Percentiles rank a stretch among this genome's conserved stretches.
Conservation (phyloP, 129 eudicot species). For the Centella asiatica region DNA sequence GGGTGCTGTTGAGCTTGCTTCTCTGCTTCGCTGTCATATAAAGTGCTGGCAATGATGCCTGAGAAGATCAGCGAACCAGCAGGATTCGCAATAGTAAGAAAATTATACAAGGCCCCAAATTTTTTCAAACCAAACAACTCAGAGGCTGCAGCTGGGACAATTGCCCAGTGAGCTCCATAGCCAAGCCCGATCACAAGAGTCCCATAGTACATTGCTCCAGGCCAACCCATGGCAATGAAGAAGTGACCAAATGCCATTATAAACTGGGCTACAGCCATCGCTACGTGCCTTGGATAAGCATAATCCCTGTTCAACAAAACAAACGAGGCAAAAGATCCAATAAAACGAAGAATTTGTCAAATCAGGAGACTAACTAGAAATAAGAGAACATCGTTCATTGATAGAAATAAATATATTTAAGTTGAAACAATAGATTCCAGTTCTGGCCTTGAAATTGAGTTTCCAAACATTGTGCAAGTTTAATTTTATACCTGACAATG, state of each 20-base stretch:
- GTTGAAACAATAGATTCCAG: background rate
- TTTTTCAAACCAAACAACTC: constrained; percentile 89
- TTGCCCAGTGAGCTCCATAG: constrained; percentile 97
- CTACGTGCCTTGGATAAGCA: constrained; percentile 80
- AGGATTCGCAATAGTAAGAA: constrained; percentile 89
- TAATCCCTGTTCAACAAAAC: constrained; percentile 45
- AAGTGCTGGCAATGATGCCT: constrained; percentile 74
- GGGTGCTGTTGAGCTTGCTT: constrained; percentile 57
- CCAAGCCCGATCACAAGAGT: constrained; percentile 93
- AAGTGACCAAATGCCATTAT: constrained; percentile 91
- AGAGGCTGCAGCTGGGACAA: constrained; percentile 87
- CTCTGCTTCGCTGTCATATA: constrained; percentile 89
- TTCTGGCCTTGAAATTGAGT: too few species aligned
- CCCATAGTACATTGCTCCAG: constrained; percentile 81
- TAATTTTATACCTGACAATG: constrained; percentile 55
- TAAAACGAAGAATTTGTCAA: too few species aligned
- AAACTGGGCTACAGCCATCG: constrained; percentile 78
- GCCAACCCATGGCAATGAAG: constrained; percentile 84
- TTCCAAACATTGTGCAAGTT: background rate
- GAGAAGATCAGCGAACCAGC: constrained; percentile 85
- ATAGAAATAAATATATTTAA: background rate
- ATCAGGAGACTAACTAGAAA: too few species aligned
- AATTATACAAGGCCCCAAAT: constrained; percentile 89
- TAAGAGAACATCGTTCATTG: too few species aligned
- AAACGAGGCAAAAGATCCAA: background rate